Base-by-base conservation (phyloP, 768 basidiomycete genomes). In the Leccinum barrowsii region DNA sequence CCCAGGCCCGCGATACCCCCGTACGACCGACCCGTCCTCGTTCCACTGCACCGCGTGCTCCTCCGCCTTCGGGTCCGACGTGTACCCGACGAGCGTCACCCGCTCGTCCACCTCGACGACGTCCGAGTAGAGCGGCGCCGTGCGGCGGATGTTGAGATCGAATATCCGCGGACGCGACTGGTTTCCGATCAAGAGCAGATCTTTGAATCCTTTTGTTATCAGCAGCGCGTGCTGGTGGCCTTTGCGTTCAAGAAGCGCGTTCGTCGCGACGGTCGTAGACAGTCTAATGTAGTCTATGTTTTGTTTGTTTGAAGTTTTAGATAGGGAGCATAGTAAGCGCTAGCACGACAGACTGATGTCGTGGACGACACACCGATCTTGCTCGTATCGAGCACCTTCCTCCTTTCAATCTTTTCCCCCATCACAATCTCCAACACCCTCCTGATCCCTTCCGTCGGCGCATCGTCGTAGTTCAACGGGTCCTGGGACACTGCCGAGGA, bases 161-260 rank as follows among this genome's bases (percentile, higher is more conserved):
- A 98, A 98, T 64, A 98, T 97, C 66, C 84, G 85, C 2, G 96
- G 96, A 21, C 96, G 88, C 17, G 93, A 89, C 71, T 98, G 96
- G 71, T 97, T 97, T 8, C 94, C 93, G 58, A 98, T 98, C 32
- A 90, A 80, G 6, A 98, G 81, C 10, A 98, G 85, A 72, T 97
- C 95, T 69, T 85, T 85, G 80, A 95, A 96, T 0, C 94, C 94
- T 59, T 85, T 85, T 1, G 96, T 98, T 67, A 95, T 96, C 13
- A 97, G 76, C 35, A 98, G 78, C 0, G 93, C 95, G 59, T 96
- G 93, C 61, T 86, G 87, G 66, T 93, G 89, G 1, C 96, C 96
- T 72, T 96, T 95, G 50, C 96, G 86, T 67, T 98, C 96, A 6
- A 98, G 82, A 0, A 98, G 81, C 0, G 96, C 95, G 66, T 98